phyloP scores from a whole-genome alignment of 108 stramenopile genomes.

The Craspedostauros australis region DNA sequence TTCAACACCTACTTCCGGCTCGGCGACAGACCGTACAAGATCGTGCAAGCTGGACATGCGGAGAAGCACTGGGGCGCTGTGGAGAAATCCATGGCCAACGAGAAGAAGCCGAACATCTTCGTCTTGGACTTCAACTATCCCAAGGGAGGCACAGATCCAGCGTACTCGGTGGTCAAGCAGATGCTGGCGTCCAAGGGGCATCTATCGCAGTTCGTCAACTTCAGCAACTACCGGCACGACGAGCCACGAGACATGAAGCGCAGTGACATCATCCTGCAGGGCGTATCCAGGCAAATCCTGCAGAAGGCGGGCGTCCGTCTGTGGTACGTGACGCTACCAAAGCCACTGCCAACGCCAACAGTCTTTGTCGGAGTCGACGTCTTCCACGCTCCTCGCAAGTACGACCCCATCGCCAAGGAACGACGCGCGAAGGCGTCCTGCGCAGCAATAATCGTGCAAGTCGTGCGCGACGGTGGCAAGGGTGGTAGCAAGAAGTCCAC shows the following conservation, averaged over 20 bases:
- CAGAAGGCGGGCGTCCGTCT: constrained; percentile 47
- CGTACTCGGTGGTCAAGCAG: constrained; percentile 49
- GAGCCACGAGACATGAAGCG: constrained; percentile 24
- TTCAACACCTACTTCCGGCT: constrained; percentile 38
- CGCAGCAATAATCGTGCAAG: constrained; percentile 63
- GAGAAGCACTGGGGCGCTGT: constrained; percentile 38
- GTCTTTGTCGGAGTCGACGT: constrained; percentile 64
- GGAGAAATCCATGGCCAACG: constrained; percentile 14
- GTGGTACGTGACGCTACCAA: constrained; percentile 52
- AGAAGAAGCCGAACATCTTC: constrained; percentile 22
- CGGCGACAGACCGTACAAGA: constrained; percentile 19
- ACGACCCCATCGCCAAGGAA: constrained; percentile 32
- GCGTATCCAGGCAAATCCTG: constrained; percentile 55
- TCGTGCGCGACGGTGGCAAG: constrained; percentile 20
- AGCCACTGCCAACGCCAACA: constrained; percentile 41
- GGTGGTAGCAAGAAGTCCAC: background rate
- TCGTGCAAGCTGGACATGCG: constrained; percentile 32
- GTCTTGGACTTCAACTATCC: constrained; percentile 47
- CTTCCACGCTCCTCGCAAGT: constrained; percentile 52
- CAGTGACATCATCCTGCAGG: constrained; percentile 37
- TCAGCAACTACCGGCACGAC: constrained; percentile 49
- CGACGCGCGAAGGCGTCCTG: constrained; percentile 49
- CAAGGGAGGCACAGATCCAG: constrained; percentile 34
- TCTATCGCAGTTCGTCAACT: constrained; percentile 58
- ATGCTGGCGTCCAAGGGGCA: constrained; percentile 34